Evolutionary conservation across 2,329 filamentous ascomycete genomes (phyloP).

Genomic region (Aspergillus pseudotamarii): DNA sequence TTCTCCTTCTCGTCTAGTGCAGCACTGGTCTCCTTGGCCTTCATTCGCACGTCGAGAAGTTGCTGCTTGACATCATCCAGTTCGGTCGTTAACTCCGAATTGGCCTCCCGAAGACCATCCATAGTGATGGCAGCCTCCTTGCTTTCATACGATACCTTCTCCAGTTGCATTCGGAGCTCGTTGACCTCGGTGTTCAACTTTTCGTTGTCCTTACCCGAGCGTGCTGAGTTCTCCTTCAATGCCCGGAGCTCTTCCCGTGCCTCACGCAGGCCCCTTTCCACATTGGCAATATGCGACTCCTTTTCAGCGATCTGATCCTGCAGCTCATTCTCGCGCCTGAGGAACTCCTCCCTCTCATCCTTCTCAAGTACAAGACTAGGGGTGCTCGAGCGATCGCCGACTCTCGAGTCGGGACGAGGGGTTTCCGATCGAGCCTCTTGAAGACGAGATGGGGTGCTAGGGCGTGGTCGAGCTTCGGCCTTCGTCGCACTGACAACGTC

Average conservation of each 20-base stretch:
- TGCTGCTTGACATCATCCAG: slow-evolving; percentile 96
- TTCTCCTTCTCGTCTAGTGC: slow-evolving; percentile 96
- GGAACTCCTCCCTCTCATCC: slow-evolving; percentile 94
- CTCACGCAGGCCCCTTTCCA: slow-evolving; percentile 79
- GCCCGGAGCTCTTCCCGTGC: slow-evolving; percentile 83
- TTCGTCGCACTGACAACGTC: slow-evolving; percentile 56
- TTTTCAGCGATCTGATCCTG: slow-evolving; percentile 95
- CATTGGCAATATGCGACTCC: slow-evolving; percentile 76
- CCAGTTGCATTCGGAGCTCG: slow-evolving; percentile 93
- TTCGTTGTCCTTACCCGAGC: slow-evolving; percentile 87
- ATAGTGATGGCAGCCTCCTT: slow-evolving; percentile 97
- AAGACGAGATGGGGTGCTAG: slow-evolving; percentile 44
- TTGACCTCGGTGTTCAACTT: slow-evolving; percentile 82
- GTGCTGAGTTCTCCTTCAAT: slow-evolving; percentile 82
- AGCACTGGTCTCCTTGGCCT: slow-evolving; percentile 86
- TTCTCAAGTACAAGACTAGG: slow-evolving; percentile 88
- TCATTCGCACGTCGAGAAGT: slow-evolving; percentile 94
- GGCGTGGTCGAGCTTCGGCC: slow-evolving; percentile 51
- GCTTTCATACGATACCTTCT: slow-evolving; percentile 92
- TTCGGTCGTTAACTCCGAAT: slow-evolving; percentile 86
- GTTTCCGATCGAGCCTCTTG: slow-evolving; percentile 59
- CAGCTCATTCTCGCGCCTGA: slow-evolving; percentile 92
- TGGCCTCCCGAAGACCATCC: slow-evolving; percentile 95
- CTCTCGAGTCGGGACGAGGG: slow-evolving; percentile 63
- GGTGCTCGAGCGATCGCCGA: slow-evolving; percentile 82